Evolutionary conservation across 1,139 yeast genomes (phyloP).

Genomic region (Diutina rugosa): DNA sequence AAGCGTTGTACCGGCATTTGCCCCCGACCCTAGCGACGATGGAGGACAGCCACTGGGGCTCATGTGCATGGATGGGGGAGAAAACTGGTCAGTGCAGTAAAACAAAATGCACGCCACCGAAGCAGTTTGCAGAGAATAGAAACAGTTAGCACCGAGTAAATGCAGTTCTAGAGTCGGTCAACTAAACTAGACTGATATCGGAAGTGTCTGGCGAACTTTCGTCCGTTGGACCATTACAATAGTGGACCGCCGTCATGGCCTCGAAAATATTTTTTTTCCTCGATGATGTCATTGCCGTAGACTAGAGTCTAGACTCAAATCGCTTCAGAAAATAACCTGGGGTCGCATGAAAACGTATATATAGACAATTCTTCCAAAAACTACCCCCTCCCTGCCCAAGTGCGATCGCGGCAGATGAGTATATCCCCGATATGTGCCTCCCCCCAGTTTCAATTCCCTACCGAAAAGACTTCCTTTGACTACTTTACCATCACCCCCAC

Average conservation of each 20-base stretch:
- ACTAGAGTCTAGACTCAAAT: background rate
- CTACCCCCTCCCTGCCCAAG: background rate
- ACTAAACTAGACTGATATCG: too few relatives aligned
- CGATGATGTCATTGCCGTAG: background rate
- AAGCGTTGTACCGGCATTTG: background rate
- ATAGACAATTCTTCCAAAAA: background rate
- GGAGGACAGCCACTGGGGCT: background rate
- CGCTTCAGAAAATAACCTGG: background rate
- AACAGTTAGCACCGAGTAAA: too few relatives aligned
- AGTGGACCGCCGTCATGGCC: background rate
- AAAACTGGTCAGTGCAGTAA: background rate
- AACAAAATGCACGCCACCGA: background rate
- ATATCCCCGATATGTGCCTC: constrained; percentile 2
- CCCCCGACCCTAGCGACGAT: background rate
- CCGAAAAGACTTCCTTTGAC: background rate
- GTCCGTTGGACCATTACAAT: background rate
- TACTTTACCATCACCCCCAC: background rate
- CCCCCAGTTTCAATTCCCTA: constrained; percentile 1
- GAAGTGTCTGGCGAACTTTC: too few relatives aligned
- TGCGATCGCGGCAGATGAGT: background rate
- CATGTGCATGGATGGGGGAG: background rate
- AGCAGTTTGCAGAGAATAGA: background rate
- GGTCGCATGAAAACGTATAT: background rate
- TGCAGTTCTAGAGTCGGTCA: too few relatives aligned
- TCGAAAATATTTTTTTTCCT: background rate